Evolutionary conservation across 768 basidiomycete genomes (phyloP), one percentile per base, ranked within the genome.

Genomic region (Psilocybe sp.): DNA sequence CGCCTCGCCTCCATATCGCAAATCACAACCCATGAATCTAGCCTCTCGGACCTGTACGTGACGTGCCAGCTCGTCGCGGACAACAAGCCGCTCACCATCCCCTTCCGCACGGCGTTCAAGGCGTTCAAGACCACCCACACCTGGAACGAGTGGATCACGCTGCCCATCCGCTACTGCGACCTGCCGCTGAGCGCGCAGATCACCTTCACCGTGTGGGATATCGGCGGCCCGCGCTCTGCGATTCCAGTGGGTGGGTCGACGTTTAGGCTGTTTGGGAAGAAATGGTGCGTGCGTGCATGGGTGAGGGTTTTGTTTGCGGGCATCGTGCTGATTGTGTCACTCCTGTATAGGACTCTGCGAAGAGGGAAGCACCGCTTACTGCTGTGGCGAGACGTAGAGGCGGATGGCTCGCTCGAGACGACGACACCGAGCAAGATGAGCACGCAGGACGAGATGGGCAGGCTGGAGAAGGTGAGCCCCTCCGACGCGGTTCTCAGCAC

Each of bases 101-200:
- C 93, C 0, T 92, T 90, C 65, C 84, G 91, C 35, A 98, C 96
- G 1, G 83, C 89, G 1, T 93, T 91, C 78, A 96, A 95, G 68
- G 80, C 91, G 2, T 97, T 97, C 76, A 92, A 89, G 71, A 83
- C 79, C 50, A 79, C 72, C 36, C 89, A 92, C 60, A 84, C 75
- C 91, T 99, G 96, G 96, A 98, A 98, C 63, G 93, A 98, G 73
- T 89, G 87, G 82, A 84, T 99, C 36, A 85, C 88, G 0, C 71
- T 98, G 10, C 96, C 96, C 0, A 90, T 97, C 61, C 84, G 86
- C 23, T 97, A 96, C 57, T 92, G 93, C 53, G 94, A 97, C 63
- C 74, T 99, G n/a, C 92, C 93, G 0, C 68, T 92, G 42, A 87
- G 74, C 64, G 85, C 93, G 1, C 94, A 97, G 60, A 77, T 99